Percentiles rank a stretch among this genome's conserved stretches.
These are phyloP conservation scores for Malus orientalis DNA, from an alignment of 306 rosid species.

Conservation along the genomic window DNA sequence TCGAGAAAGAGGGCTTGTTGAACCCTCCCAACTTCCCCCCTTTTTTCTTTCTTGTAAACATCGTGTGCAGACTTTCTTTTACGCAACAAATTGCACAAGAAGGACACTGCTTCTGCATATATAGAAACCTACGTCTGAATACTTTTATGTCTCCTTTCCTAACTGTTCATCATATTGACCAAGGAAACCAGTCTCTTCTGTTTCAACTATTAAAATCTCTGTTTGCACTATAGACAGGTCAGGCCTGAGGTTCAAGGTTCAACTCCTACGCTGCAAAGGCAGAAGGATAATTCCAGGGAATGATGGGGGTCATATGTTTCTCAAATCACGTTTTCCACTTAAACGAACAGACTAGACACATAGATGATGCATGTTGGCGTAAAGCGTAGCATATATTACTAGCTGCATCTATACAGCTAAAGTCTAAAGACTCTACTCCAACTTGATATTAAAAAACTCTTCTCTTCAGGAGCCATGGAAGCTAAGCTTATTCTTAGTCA, in stretches of 20 bases:
- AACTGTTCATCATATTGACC: neutral
- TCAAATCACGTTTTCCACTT: neutral
- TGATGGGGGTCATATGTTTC: neutral
- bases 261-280: neutral
- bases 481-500: neutral
- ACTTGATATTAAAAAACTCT: neutral
- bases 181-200: neutral
- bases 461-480: constrained; percentile 1
- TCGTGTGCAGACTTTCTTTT: neutral
- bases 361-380: neutral
- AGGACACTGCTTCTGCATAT: too few relatives aligned
- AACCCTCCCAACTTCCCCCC: neutral
- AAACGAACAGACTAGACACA: too few relatives aligned
- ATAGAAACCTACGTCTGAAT: neutral
- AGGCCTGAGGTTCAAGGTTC: neutral
- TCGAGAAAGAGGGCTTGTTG: neutral
- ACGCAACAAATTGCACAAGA: neutral
- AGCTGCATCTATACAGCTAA: neutral
- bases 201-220: neutral
- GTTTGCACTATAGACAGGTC: neutral
- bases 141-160: neutral
- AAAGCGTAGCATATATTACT: neutral
- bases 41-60: neutral
- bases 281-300: neutral
- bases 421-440: neutral